Base-by-base conservation (phyloP, 176 grass and related monocot genomes). In the Dactylis glomerata region DNA sequence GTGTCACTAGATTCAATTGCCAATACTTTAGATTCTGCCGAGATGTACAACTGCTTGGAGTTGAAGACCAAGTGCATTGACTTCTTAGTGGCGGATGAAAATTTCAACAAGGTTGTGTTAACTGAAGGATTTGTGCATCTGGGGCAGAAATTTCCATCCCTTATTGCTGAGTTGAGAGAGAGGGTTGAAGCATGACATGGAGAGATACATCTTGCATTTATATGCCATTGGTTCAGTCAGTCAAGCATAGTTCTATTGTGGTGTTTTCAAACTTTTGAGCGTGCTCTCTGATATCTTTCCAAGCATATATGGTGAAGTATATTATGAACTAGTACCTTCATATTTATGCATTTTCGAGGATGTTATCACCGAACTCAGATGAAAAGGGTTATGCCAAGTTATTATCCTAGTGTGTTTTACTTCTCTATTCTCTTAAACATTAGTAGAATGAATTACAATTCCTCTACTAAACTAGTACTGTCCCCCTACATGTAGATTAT, bases 51-150 rank as follows among this genome's bases (percentile, higher is more conserved):
- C 75, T 92, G 87, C 79, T 28, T 1, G 23, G 82, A 85, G 54
- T 78, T 95, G 19, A 95, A 95, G 28, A 72, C 30, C 1, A 86
- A 58, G 24, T 92, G 93, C 78, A 56, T 95, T 9, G 82, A 59
- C 0, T 92, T 95, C 78, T 75, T 92, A 4, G 59, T 44, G 0
- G 63, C n/a, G 1, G 61, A 64, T 0, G 24, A 63, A 14, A 87
- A 91, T 30, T 91, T 91, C 68, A 89, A 30, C 59, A 66, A 76
- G 4, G 44, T 69, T 6, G 62, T 70, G 2, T 77, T 88, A 24
- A 92, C 75, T 52, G 51, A 59, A 12, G 40, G 68, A 15, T 71
- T 71, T 44, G 38, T 45, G 68, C 38, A 26, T 20, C 38, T 70
- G 37, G 68, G 20, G 36, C 34, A 68, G 10, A 68, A 68, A 23